Percentiles rank a stretch among this genome's conserved stretches.
phyloP scores from a whole-genome alignment of 495 filamentous ascomycete genomes.

The Penicillium verhagenii region DNA sequence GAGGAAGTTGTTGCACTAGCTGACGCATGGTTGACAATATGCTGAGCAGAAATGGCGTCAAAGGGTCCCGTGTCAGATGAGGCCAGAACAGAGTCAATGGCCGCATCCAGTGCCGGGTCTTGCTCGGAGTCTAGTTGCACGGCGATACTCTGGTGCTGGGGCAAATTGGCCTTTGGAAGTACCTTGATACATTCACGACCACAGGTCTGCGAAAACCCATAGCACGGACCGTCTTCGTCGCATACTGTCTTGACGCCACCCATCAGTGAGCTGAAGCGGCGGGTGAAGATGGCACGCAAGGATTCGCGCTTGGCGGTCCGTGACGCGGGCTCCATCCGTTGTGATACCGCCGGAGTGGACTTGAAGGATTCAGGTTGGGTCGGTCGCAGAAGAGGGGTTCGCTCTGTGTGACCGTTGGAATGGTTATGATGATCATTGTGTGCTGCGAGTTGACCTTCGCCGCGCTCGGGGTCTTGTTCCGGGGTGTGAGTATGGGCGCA shows the following conservation, averaged over 20 bases:
- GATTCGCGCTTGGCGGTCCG: slow-evolving; percentile 31
- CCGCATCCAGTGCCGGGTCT: background rate
- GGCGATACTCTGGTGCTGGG: slow-evolving; percentile 17
- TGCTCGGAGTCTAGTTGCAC: slow-evolving; percentile 11
- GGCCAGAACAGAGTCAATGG: slow-evolving; percentile 1
- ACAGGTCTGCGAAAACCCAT: slow-evolving; percentile 81
- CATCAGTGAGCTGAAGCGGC: slow-evolving; percentile 61
- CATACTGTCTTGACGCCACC: slow-evolving; percentile 67
- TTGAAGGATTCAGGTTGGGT: slow-evolving; percentile 15
- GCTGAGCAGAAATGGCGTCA: slow-evolving; percentile 13
- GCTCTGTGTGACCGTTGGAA: slow-evolving; percentile 33
- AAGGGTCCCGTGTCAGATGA: slow-evolving; percentile 15
- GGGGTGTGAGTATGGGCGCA: slow-evolving; percentile 76
- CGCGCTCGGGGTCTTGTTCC: slow-evolving; percentile 35
- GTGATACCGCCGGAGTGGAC: slow-evolving; percentile 26
- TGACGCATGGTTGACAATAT: background rate
- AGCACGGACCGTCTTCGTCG: slow-evolving; percentile 74
- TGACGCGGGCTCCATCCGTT: slow-evolving; percentile 5
- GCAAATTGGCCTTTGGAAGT: slow-evolving; percentile 12
- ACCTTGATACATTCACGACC: slow-evolving; percentile 68
- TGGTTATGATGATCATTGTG: slow-evolving; percentile 18
- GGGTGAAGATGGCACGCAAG: slow-evolving; percentile 38
- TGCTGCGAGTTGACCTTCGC: slow-evolving; percentile 17
- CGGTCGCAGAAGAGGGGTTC: slow-evolving; percentile 43
- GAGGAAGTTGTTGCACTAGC: slow-evolving; percentile 7